These are phyloP conservation scores for Talaromyces sp. DNA, from an alignment of 2,329 filamentous ascomycete species.

Conservation along the genomic window DNA sequence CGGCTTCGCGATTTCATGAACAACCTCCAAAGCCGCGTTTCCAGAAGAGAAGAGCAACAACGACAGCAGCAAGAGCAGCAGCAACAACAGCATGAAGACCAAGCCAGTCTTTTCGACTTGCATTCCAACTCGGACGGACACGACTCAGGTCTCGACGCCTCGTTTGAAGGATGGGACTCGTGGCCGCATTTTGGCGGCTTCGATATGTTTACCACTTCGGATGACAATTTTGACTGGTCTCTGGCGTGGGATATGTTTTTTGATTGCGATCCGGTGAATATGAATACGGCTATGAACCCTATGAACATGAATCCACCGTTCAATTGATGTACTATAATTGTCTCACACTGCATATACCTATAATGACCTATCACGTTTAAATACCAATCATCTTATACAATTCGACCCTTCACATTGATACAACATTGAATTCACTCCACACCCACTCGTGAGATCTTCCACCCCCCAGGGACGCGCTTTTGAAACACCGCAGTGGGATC, in stretches of 20 bases:
- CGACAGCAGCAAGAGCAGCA: neutral
- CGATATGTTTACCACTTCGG: neutral
- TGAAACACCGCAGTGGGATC: neutral
- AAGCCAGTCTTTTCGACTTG: neutral
- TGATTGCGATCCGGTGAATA: neutral
- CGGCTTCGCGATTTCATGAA: neutral
- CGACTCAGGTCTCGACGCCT: neutral
- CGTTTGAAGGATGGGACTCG: neutral
- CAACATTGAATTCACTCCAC: neutral
- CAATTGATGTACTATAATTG: neutral
- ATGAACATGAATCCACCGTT: too few relatives aligned
- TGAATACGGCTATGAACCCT: neutral
- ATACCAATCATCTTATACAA: too few relatives aligned
- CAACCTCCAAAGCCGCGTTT: neutral
- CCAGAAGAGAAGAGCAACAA: neutral
- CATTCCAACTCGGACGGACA: neutral
- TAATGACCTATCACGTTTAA: too few relatives aligned
- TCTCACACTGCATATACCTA: neutral
- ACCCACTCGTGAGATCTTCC: neutral
- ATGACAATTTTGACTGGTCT: neutral
- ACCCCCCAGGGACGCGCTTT: neutral
- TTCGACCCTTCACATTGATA: too few relatives aligned
- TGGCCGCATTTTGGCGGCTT: neutral
- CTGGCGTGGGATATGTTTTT: neutral
- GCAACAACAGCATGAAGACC: neutral